phyloP scores from a whole-genome alignment of 2,329 filamentous ascomycete genomes.

The Xylariaceae sp. region DNA sequence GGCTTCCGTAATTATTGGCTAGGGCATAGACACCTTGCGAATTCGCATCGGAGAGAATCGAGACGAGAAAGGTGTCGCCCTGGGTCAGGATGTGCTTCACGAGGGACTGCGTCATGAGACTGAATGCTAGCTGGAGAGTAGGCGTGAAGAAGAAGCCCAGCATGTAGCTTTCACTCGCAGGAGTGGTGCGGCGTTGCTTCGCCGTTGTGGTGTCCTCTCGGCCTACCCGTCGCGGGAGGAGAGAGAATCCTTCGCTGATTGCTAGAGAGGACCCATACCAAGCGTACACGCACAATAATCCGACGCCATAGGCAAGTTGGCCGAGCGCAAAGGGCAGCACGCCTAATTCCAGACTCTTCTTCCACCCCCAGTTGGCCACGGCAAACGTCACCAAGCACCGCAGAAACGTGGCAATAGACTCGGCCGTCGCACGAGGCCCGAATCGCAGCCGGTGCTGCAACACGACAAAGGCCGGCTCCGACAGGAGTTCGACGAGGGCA shows the following conservation, averaged over 20 bases:
- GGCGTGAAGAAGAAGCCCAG: constrained; percentile 60
- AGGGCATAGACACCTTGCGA: constrained; percentile 90
- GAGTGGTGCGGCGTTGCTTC: neutral
- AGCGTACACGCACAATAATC: constrained; percentile 65
- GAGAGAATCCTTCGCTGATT: constrained; percentile 57
- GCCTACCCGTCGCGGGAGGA: constrained; percentile 47
- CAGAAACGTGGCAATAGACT: constrained; percentile 72
- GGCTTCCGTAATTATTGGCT: constrained; percentile 88
- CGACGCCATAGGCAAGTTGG: constrained; percentile 68
- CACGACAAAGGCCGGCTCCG: constrained; percentile 85
- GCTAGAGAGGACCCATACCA: constrained; percentile 55
- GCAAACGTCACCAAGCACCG: constrained; percentile 72
- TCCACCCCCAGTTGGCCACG: constrained; percentile 59
- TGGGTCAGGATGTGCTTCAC: constrained; percentile 93
- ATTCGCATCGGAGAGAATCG: constrained; percentile 65
- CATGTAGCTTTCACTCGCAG: constrained; percentile 39
- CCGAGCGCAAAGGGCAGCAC: constrained; percentile 86
- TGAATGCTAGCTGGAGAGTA: constrained; percentile 68
- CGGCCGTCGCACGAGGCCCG: constrained; percentile 71
- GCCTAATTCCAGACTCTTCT: constrained; percentile 52
- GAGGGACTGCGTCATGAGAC: constrained; percentile 78
- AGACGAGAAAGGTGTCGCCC: constrained; percentile 85
- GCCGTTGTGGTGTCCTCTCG: constrained; percentile 21
- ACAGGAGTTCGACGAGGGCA: constrained; percentile 66
- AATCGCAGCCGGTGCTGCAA: constrained; percentile 78